Evolutionary conservation across 2,329 filamentous ascomycete genomes (phyloP), one percentile per base, ranked within the genome.

Genomic region (Aspergillus proliferans): DNA sequence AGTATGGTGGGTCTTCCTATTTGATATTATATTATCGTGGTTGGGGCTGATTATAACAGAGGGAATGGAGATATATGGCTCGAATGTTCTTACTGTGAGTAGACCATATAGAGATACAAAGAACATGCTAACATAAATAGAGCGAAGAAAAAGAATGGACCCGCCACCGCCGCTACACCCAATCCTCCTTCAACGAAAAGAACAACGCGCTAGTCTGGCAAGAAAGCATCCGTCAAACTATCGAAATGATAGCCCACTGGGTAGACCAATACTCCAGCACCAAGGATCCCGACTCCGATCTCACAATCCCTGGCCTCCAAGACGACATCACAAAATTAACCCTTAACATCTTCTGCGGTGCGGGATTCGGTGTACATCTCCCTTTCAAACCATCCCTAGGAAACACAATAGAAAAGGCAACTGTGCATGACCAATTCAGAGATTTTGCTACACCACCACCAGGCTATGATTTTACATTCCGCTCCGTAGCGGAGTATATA

Each of bases 161-260:
- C n/a, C 65, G 71, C 24, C 73, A 76, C 47, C 65, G 74, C 8
- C 69, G 67, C 44, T 60, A 74, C 19, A 71, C 67, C 3, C 67
- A 69, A 3, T 63, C 70, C 0, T 64, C 66, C 5, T 76, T 77
- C 58, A 74, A 71, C 39, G 73, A 77, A 50, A 64, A 66, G 38
- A 71, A 67, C 36, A 72, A 68, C 30, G 52, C 52, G 4, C 51
- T 68, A 3, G 73, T 76, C 2, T 74, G 71, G 70, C 47, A 57
- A 4, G 67, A 71, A 51, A 56, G 65, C 12, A 45, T 66, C 10
- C 52, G 51, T 2, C 69, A 72, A 50, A 55, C 62, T 0, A 49
- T 43, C 6, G 60, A 65, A 21, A 67, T 72, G 67, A 43, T 64
- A 28, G 34, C 57, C n/a, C 40, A 57, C 41, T 62, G 59, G 60